Evolutionary conservation across 2,329 filamentous ascomycete species (phyloP).

Genomic region (Ophioceras dolichostomum): DNA sequence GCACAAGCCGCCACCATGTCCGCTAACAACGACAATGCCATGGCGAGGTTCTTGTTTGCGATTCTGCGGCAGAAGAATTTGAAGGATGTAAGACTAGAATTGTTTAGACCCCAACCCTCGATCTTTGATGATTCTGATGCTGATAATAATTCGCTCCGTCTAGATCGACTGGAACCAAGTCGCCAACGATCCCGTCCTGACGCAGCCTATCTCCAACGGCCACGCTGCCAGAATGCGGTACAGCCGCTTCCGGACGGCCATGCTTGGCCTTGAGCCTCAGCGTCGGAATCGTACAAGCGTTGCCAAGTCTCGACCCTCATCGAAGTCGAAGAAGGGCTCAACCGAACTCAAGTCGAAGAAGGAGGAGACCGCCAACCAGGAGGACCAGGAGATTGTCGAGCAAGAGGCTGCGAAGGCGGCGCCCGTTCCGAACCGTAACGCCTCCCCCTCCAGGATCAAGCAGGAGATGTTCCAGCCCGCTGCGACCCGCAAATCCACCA

Average conservation of each 20-base stretch:
- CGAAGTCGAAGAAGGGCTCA: constrained; percentile 30
- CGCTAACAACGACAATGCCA: constrained; percentile 41
- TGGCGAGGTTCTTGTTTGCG: constrained; percentile 46
- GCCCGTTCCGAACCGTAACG: too few relatives aligned
- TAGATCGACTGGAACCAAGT: constrained; percentile 50
- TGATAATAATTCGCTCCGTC: neutral
- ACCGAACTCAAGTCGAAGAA: constrained; percentile 19
- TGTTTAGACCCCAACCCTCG: too few relatives aligned
- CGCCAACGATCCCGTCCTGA: constrained; percentile 38
- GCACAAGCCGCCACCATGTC: constrained; percentile 37
- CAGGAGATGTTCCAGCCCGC: constrained; percentile 21
- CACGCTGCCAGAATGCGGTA: constrained; percentile 50
- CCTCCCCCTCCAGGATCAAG: constrained; percentile 20
- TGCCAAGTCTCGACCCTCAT: too few relatives aligned
- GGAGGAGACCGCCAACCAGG: constrained; percentile 23
- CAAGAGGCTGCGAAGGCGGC: too few relatives aligned
- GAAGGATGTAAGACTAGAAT: constrained; percentile 42
- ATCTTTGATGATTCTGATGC: too few relatives aligned
- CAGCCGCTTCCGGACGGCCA: constrained; percentile 35
- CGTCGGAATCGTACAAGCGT: constrained; percentile 24
- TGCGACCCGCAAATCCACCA: constrained; percentile 18
- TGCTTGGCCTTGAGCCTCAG: constrained; percentile 34
- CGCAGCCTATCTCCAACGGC: constrained; percentile 43
- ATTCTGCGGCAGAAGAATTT: constrained; percentile 48
- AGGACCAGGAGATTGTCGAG: too few relatives aligned